phyloP scores from a whole-genome alignment of 352 stramenopile genomes.

The Globisporangium okanoganense region DNA sequence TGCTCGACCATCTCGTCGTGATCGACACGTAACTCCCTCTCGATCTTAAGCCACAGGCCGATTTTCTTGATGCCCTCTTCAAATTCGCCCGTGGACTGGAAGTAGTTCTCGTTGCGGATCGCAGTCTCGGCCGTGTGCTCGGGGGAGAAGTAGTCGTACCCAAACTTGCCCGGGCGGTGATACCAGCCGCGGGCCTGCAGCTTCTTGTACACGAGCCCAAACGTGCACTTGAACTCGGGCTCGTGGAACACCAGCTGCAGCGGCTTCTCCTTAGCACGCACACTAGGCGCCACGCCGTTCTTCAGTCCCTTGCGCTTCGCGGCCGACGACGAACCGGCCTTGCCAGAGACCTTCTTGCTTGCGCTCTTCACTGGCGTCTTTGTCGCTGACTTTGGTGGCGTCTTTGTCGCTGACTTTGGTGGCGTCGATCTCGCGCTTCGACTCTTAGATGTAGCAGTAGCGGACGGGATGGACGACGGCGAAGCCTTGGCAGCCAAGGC shows the following conservation, averaged over 20 bases:
- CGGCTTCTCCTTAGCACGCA: conserved; percentile 20
- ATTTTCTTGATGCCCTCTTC: conserved; percentile 59
- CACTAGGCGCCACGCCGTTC: conserved; percentile 9
- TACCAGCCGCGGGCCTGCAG: conserved; percentile 61
- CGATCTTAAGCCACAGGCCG: conserved; percentile 55
- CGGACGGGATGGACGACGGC: not conserved
- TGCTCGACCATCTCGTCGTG: conserved; percentile 48
- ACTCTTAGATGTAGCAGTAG: not conserved
- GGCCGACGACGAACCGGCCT: too few relatives aligned
- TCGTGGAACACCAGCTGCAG: conserved; percentile 32
- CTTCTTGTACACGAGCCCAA: conserved; percentile 60
- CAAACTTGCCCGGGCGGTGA: conserved; percentile 51
- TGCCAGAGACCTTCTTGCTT: conserved; percentile 20
- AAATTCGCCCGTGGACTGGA: conserved; percentile 52
- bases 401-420: too few relatives aligned
- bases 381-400: conserved; percentile 16
- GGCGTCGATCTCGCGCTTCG: conserved; percentile 10
- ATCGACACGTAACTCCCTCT: conserved; percentile 46
- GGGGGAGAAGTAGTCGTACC: conserved; percentile 83
- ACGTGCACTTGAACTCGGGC: conserved; percentile 66
- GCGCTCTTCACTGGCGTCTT: conserved; percentile 22
- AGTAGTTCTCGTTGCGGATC: conserved; percentile 57
- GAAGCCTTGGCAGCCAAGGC: not conserved
- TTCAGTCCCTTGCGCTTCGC: conserved; percentile 20
- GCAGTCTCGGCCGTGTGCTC: conserved; percentile 52